phyloP scores from a whole-genome alignment of 805 yeast genomes.

The Saccharomycopsis lassenensis region DNA sequence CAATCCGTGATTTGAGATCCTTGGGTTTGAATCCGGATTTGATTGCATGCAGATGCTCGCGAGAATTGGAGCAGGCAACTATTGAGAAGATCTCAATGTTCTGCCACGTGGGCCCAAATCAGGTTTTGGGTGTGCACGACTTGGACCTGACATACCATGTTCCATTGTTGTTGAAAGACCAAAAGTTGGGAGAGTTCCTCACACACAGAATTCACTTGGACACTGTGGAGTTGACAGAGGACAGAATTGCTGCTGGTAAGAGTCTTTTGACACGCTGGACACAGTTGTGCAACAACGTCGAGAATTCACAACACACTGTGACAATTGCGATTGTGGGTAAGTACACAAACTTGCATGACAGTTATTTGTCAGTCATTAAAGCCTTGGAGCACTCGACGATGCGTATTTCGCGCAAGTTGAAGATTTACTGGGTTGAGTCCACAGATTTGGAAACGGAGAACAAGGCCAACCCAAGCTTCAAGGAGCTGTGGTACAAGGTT shows the following conservation, averaged over 20 bases:
- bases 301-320: constrained; percentile 74
- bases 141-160: constrained; percentile 96
- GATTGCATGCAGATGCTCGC: constrained; percentile 95
- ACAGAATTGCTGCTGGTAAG: constrained; percentile 55
- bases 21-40: constrained; percentile 91
- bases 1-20: constrained; percentile 91
- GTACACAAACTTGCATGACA: constrained; percentile 90
- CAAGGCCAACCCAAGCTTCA: constrained; percentile 63
- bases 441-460: constrained; percentile 73
- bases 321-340: constrained; percentile 96
- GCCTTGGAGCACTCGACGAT: constrained; percentile 92
- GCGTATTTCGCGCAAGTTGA: constrained; percentile 74
- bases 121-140: constrained; percentile 94
- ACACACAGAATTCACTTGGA: constrained; percentile 54
- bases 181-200: constrained; percentile 68
- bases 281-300: constrained; percentile 65
- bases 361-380: constrained; percentile 89
- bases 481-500: constrained; percentile 89
- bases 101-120: constrained; percentile 97
- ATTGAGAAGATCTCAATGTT: constrained; percentile 96
- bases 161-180: constrained; percentile 82
- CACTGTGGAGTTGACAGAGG: constrained; percentile 34
- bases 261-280: constrained; percentile 69
- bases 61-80: constrained; percentile 70
- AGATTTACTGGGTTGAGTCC: constrained; percentile 94